These are phyloP conservation scores for Ogataea paradorogensis DNA, from an alignment of 805 yeast species.

Conservation along the genomic window DNA sequence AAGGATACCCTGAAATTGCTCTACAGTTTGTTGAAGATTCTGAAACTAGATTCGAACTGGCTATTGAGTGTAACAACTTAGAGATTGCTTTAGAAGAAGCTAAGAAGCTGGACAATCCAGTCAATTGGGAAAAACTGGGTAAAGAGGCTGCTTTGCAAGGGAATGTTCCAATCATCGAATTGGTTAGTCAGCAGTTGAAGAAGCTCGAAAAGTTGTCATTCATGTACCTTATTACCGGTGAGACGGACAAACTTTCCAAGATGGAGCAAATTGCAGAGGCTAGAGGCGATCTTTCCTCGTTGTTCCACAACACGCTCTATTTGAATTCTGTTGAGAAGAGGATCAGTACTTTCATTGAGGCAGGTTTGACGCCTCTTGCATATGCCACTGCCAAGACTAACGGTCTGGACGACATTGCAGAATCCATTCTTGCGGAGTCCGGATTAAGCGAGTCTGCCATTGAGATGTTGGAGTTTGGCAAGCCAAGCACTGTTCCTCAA, in stretches of 20 bases:
- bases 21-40: constrained; percentile 95
- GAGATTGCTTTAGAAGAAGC: constrained; percentile 89
- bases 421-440: constrained; percentile 64
- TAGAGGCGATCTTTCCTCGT: constrained; percentile 75
- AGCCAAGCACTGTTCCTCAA: constrained; percentile 42
- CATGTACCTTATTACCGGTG: constrained; percentile 83
- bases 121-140: constrained; percentile 79
- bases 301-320: constrained; percentile 80
- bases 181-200: constrained; percentile 83
- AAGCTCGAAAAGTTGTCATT: constrained; percentile 87
- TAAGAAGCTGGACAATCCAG: constrained; percentile 60
- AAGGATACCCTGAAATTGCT: constrained; percentile 97
- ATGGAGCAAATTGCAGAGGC: constrained; percentile 90
- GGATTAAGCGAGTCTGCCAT: constrained; percentile 64
- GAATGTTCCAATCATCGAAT: constrained; percentile 78
- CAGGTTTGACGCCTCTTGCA: constrained; percentile 85
- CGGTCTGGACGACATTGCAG: constrained; percentile 75
- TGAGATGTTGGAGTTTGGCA: constrained; percentile 37
- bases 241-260: constrained; percentile 65
- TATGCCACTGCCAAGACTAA: constrained; percentile 88
- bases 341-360: constrained; percentile 66
- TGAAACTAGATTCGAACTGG: constrained; percentile 92
- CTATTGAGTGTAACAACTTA: constrained; percentile 89
- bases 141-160: constrained; percentile 89
- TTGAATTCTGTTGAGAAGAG: constrained; percentile 73